Base-by-base conservation (phyloP, 2,329 filamentous ascomycete genomes). In the Pyrenochaeta sp. region DNA sequence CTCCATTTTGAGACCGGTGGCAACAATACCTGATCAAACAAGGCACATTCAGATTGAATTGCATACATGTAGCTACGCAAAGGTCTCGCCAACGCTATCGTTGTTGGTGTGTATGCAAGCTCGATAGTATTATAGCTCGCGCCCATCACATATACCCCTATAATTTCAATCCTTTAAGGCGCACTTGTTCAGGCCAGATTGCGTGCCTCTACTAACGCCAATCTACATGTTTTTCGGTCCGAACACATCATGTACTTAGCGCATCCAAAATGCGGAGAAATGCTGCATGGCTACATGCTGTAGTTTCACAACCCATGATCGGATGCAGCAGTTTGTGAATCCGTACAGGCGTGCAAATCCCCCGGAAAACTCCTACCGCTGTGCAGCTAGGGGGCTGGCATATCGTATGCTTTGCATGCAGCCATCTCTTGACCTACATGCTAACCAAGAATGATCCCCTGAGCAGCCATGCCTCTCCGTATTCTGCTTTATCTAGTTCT, bases 381-480 rank as follows among this genome's bases (percentile, higher is more conserved):
- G 24, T 54, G 65, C 50, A 53, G 46, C 57, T 61, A 45, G 45
- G 47, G 59, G 43, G 44, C 53, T 57, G 45, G 52, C 54, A 65
- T 64, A 39, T 61, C 48, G 62, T 64, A 68, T 72, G 68, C 65
- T 61, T 64, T 70, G 67, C 67, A 69, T 68, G 65, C 65, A 61
- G 44, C 56, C 22, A 27, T 56, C 15, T 44, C 15, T 15, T 40
- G 52, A 34, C 46, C 36, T 48, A 7, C n/a, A 30, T 28, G 58
- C 47, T 56, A 57, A 52, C 50, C 58, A 59, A 56, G 54, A 46
- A 42, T n/a, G n/a, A 51, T 25, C 49, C 47, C 55, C 45, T 61
- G 58, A 52, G 19, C 54, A 46, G 57, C 49, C 42, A 37, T 54
- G 53, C 58, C 56, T 56, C 59, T 61, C 65, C 62, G 60, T 58